A percentile compares a stretch with the other conserved stretches of the same genome.
These are phyloP conservation scores for Xylariaceae sp. DNA, from an alignment of 2,329 filamentous ascomycete species.

Conservation along the genomic window DNA sequence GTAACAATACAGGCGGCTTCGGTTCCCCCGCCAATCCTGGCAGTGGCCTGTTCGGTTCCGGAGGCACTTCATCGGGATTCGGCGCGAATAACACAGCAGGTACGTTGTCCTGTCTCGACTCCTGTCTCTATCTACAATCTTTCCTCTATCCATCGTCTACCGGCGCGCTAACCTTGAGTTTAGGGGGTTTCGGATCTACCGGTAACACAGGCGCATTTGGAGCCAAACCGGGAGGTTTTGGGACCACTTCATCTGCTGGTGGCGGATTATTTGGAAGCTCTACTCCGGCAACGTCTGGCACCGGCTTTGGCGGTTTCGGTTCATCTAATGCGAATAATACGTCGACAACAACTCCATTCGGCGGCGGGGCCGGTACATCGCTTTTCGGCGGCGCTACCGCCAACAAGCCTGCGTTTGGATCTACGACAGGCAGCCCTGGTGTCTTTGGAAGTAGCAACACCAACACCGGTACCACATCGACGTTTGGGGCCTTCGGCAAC, in stretches of 20 bases:
- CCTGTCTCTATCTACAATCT: not conserved
- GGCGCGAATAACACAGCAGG: conserved; percentile 37
- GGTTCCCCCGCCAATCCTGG: conserved; percentile 34
- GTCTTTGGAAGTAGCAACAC: conserved; percentile 45
- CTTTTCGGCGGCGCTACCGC: conserved; percentile 29
- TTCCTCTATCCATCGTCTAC: not conserved
- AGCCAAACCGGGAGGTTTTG: conserved; percentile 36
- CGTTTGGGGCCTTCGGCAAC: conserved; percentile 37
- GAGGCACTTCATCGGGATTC: conserved; percentile 37
- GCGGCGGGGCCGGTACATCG: conserved; percentile 28
- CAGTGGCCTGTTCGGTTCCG: conserved; percentile 31
- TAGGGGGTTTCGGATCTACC: conserved; percentile 43
- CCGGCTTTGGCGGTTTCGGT: conserved; percentile 42
- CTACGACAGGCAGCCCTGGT: conserved; percentile 40
- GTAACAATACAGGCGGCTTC: conserved; percentile 27
- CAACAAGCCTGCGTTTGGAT: conserved; percentile 51
- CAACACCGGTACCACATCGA: conserved; percentile 22
- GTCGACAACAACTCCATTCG: conserved; percentile 37
- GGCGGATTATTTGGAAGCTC: conserved; percentile 31
- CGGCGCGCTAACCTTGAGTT: conserved; percentile 20
- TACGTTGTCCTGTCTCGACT: conserved; percentile 30
- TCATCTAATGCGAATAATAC: conserved; percentile 35
- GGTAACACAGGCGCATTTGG: conserved; percentile 46
- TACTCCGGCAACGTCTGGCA: conserved; percentile 34
- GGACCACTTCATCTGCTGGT: conserved; percentile 32